These are phyloP conservation scores for Noccaea bulbosa DNA, from an alignment of 345 rosid species.

Conservation along the genomic window DNA sequence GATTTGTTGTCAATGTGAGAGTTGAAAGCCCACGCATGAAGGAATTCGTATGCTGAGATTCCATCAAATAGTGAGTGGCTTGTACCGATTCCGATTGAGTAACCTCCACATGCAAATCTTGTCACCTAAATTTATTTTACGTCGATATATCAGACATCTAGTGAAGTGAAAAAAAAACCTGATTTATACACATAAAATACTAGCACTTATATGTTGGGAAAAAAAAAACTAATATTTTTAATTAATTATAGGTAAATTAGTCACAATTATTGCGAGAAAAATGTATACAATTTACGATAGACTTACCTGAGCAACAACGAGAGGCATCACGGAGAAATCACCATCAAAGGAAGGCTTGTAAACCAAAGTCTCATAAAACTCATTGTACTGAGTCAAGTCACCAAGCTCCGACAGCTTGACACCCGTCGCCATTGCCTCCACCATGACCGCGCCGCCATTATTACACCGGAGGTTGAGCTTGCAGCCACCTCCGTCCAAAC, in stretches of 20 bases:
- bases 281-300: neutral
- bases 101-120: conserved; percentile 70
- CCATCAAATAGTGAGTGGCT: conserved; percentile 75
- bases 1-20: conserved; percentile 42
- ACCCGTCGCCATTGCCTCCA: conserved; percentile 54
- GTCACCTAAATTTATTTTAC: conserved; percentile 54
- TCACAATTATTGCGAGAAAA: conserved; percentile 1
- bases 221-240: neutral
- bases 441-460: conserved; percentile 56
- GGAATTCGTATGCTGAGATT: conserved; percentile 59
- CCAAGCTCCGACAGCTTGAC: conserved; percentile 59
- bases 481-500: conserved; percentile 49
- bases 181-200: conserved; percentile 17
- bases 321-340: conserved; percentile 59
- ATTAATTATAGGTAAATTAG: neutral
- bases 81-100: conserved; percentile 63
- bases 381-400: conserved; percentile 58
- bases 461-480: conserved; percentile 66
- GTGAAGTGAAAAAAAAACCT: neutral
- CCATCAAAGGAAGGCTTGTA: conserved; percentile 51
- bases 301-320: conserved; percentile 66
- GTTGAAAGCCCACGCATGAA: conserved; percentile 58
- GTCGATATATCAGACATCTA: neutral
- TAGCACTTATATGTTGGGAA: neutral
- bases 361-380: conserved; percentile 57